phyloP scores from a whole-genome alignment of 2,329 filamentous ascomycete genomes.

The Fusarium dlaminii region DNA sequence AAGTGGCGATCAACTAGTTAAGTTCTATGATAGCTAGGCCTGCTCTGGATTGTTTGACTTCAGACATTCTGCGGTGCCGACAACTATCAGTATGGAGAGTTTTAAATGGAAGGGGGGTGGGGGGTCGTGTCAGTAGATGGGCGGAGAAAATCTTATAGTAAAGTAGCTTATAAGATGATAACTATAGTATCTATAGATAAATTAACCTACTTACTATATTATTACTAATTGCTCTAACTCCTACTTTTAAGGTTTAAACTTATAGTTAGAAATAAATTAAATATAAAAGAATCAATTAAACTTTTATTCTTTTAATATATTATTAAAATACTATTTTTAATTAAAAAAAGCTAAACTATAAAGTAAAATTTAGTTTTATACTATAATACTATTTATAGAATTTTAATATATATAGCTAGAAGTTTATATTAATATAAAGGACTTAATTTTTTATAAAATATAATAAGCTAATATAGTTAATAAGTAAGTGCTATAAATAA shows the following conservation, averaged over 20 bases:
- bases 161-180: neutral
- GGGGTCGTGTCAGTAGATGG: neutral
- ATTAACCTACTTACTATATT: neutral
- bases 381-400: no score
- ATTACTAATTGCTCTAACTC: fast-evolving
- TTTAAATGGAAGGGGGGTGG: fast-evolving
- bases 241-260: neutral
- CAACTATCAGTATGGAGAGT: fast-evolving
- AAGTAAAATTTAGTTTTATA: no score
- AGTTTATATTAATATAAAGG: no score
- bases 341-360: no score
- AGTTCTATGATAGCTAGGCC: neutral
- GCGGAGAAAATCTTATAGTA: neutral
- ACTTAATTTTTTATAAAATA: no score
- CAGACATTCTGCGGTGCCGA: fast-evolving
- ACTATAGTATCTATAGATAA: neutral
- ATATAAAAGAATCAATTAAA: no score
- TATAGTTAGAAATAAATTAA: no score
- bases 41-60: fast-evolving
- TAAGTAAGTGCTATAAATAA: no score
- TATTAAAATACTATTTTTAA: no score
- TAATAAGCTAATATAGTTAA: no score
- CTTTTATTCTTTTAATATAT: no score
- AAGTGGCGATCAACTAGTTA: neutral
- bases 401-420: no score